Evolutionary conservation across 2,329 filamentous ascomycete genomes (phyloP).

Genomic region (Magnaporthiopsis incrustans): DNA sequence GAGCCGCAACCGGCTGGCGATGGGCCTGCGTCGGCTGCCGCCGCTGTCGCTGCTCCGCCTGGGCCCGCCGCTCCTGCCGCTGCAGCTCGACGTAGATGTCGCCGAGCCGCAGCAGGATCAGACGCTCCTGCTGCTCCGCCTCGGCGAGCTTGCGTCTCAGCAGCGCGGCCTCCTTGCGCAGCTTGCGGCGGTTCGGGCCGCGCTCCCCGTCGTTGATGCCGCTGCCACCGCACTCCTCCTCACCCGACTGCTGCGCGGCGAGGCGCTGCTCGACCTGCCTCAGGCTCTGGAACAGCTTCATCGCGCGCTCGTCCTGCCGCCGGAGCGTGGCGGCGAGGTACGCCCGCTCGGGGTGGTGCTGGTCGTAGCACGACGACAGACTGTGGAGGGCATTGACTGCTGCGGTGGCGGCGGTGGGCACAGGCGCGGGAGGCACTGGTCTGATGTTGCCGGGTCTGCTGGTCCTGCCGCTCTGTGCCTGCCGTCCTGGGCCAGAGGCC

Average conservation of each 20-base stretch:
- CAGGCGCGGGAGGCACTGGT: no score
- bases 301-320: conserved; percentile 28
- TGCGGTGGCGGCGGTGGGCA: no score
- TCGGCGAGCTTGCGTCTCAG: conserved; percentile 35
- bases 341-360: conserved; percentile 30
- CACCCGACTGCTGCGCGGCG: conserved; percentile 4
- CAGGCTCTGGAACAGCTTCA: conserved; percentile 31
- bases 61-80: conserved; percentile 31
- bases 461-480: not conserved
- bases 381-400: not conserved
- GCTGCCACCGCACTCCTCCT: not conserved
- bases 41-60: conserved; percentile 20
- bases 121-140: conserved; percentile 36
- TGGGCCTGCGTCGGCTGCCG: conserved; percentile 12
- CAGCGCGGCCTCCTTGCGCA: conserved; percentile 33
- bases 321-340: conserved; percentile 37
- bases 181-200: conserved; percentile 16
- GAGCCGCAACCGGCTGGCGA: not conserved
- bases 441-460: not conserved
- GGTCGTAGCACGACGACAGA: not conserved
- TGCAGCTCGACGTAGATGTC: conserved; percentile 43
- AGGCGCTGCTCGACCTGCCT: conserved; percentile 25
- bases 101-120: conserved; percentile 35
- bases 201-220: conserved; percentile 8
- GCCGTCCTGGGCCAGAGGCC: not conserved